Percentiles rank a stretch among this genome's conserved stretches.
Conservation (phyloP, 371 early-diverging fungal genomes). For the Mucor indicus region DNA sequence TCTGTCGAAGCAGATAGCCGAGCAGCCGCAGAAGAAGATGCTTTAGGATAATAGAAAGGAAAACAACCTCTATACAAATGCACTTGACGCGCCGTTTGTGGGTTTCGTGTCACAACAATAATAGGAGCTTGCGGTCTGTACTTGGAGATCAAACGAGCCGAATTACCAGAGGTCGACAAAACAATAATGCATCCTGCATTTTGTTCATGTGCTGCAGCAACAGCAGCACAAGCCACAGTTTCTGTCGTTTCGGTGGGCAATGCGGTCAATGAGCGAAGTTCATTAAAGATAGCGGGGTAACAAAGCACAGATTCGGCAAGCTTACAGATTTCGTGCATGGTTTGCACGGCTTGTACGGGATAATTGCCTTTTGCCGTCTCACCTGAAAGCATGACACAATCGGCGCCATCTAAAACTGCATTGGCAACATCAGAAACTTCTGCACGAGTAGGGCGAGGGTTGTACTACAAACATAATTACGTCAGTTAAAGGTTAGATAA, state of each 20-base stretch:
- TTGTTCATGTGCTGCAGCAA: conserved; percentile 84
- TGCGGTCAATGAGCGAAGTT: conserved; percentile 72
- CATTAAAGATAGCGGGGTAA: conserved; percentile 78
- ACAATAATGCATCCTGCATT: conserved; percentile 88
- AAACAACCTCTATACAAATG: conserved; percentile 90
- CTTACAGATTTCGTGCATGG: conserved; percentile 76
- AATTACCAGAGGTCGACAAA: conserved; percentile 73
- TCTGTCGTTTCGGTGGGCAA: conserved; percentile 85
- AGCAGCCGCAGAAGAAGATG: conserved; percentile 37
- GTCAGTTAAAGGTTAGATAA: conserved; percentile 3
- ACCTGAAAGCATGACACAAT: conserved; percentile 98
- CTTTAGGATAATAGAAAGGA: conserved; percentile 79
- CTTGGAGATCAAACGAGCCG: conserved; percentile 92
- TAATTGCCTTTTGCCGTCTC: conserved; percentile 96
- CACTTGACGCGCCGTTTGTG: conserved; percentile 84
- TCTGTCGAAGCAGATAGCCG: conserved; percentile 16
- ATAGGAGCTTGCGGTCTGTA: conserved; percentile 94
- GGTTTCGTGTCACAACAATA: conserved; percentile 85
- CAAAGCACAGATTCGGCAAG: conserved; percentile 77
- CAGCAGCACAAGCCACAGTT: conserved; percentile 93
- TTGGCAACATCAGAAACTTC: conserved; percentile 99
- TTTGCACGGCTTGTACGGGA: conserved; percentile 71
- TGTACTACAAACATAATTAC: conserved; percentile 46
- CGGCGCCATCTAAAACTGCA: conserved; percentile 96
- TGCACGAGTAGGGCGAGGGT: conserved; percentile 97